Conservation (phyloP, 148 eudicot species). For the Camellia granthamiana region DNA sequence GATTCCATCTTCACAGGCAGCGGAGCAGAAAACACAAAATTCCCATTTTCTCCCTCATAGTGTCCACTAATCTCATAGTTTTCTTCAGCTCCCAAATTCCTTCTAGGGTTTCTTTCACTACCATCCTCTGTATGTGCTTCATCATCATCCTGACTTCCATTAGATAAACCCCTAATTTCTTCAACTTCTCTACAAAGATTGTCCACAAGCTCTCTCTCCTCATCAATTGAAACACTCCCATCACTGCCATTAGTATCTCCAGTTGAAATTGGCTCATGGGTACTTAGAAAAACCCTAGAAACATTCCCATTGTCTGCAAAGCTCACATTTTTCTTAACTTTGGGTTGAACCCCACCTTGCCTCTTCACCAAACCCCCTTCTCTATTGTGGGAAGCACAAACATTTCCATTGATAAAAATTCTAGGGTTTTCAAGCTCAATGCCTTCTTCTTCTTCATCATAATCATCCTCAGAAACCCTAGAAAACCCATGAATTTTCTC, state of each 20-base stretch:
- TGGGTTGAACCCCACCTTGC: slow-evolving; percentile 23
- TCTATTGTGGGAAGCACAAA: slow-evolving; percentile 18
- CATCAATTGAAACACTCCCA: slow-evolving; percentile 26
- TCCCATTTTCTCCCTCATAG: slow-evolving; percentile 30
- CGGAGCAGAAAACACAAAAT: slow-evolving; percentile 47
- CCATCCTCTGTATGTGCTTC: slow-evolving; percentile 35
- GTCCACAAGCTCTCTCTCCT: slow-evolving; percentile 24
- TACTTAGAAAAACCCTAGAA: slow-evolving; percentile 27
- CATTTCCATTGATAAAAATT: slow-evolving; percentile 19
- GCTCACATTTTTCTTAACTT: slow-evolving; percentile 53
- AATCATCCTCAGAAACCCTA: slow-evolving; percentile 38
- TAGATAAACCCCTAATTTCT: slow-evolving; percentile 39
- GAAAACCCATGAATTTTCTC: slow-evolving; percentile 44
- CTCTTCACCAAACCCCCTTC: slow-evolving; percentile 28
- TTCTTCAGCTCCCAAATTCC: slow-evolving; percentile 21
- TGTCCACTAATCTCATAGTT: slow-evolving; percentile 18
- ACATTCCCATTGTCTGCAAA: slow-evolving; percentile 62
- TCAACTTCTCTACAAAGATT: slow-evolving; percentile 32
- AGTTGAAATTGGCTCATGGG: slow-evolving; percentile 22
- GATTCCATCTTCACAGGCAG: slow-evolving; percentile 56
- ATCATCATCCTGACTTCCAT: slow-evolving; percentile 41
- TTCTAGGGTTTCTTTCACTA: slow-evolving; percentile 30
- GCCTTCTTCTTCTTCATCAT: slow-evolving; percentile 35
- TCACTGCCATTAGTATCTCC: slow-evolving; percentile 32
- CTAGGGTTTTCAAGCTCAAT: slow-evolving; percentile 27